Conservation (phyloP, 1,284 basidiomycete species). For the Meira nashicola region DNA sequence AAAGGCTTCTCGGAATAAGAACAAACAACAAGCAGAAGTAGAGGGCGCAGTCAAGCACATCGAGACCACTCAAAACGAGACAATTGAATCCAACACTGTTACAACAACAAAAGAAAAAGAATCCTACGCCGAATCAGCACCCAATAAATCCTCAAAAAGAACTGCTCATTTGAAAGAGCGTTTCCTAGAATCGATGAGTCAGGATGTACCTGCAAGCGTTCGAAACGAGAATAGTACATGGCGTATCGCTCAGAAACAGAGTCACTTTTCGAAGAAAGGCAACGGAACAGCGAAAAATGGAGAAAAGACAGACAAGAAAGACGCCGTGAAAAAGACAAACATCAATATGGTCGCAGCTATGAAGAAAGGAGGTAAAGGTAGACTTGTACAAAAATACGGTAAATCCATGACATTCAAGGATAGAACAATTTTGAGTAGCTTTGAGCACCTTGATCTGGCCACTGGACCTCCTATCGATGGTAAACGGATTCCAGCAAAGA, state of each 20-base stretch:
- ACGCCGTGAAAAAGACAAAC: slow-evolving; percentile 16
- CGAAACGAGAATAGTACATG: slow-evolving; percentile 45
- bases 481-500: slow-evolving; percentile 51
- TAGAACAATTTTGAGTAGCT: slow-evolving; percentile 53
- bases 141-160: no score
- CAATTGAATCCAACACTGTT: slow-evolving; percentile 14
- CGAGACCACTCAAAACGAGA: slow-evolving; percentile 9
- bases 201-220: slow-evolving; percentile 41
- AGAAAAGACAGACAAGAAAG: slow-evolving; percentile 2
- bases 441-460: slow-evolving; percentile 57
- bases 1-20: neutral
- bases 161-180: slow-evolving; percentile 54
- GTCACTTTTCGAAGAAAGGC: slow-evolving; percentile 22
- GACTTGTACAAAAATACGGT: slow-evolving; percentile 55
- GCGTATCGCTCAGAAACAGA: slow-evolving; percentile 42
- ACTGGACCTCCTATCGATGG: slow-evolving; percentile 55
- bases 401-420: slow-evolving; percentile 57
- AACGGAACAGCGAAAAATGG: slow-evolving; percentile 7
- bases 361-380: slow-evolving; percentile 56
- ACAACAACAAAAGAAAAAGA: neutral
- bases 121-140: no score
- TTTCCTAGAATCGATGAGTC: slow-evolving; percentile 57
- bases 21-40: neutral
- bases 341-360: slow-evolving; percentile 54
- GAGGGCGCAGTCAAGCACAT: neutral